Evolutionary conservation across 148 eudicot genomes (phyloP).

Genomic region (Cornus florida): DNA sequence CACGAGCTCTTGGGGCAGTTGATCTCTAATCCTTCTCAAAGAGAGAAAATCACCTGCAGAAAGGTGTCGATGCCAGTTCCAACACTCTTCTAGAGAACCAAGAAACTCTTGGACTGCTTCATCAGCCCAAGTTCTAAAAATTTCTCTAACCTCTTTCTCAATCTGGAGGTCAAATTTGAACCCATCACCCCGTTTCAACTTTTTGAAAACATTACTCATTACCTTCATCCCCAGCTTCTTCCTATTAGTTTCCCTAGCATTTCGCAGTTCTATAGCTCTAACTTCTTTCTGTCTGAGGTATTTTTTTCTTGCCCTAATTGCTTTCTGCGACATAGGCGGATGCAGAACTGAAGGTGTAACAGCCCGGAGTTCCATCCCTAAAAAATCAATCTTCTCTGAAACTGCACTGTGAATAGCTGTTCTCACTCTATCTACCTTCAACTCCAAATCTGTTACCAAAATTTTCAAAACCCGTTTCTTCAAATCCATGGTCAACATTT

Average conservation of each 20-base stretch:
- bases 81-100: constrained; percentile 65
- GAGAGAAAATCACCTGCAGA: constrained; percentile 79
- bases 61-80: constrained; percentile 62
- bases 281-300: constrained; percentile 90
- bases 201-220: constrained; percentile 73
- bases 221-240: constrained; percentile 74
- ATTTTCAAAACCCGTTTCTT: constrained; percentile 51
- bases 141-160: constrained; percentile 71
- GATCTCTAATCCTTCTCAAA: constrained; percentile 71
- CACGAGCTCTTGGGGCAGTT: constrained; percentile 71
- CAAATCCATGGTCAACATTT: constrained; percentile 68
- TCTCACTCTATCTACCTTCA: constrained; percentile 58
- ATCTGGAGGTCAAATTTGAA: constrained; percentile 65
- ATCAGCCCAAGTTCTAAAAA: constrained; percentile 72
- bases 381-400: constrained; percentile 76
- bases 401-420: constrained; percentile 82
- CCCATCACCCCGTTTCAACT: constrained; percentile 57
- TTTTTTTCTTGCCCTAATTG: constrained; percentile 78
- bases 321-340: constrained; percentile 75
- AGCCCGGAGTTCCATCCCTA: constrained; percentile 92
- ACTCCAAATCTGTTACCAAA: constrained; percentile 60
- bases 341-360: constrained; percentile 76
- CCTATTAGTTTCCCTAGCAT: constrained; percentile 78
- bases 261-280: constrained; percentile 56
- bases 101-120: constrained; percentile 68